Evolutionary conservation across 1,284 basidiomycete species (phyloP).

Genomic region (Ustilago tritici): DNA sequence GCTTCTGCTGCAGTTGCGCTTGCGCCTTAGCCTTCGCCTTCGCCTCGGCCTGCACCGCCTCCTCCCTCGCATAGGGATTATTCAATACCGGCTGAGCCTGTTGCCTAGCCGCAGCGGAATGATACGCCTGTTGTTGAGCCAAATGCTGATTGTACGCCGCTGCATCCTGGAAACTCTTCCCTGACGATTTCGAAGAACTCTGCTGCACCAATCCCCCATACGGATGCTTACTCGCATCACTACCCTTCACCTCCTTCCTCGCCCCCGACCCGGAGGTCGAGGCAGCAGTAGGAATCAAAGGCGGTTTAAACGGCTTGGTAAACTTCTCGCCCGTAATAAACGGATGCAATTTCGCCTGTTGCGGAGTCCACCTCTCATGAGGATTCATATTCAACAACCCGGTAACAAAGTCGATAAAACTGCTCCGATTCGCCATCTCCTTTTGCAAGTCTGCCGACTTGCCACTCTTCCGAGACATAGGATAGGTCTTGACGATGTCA

Average conservation of each 20-base stretch:
- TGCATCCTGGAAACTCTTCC: constrained; percentile 87
- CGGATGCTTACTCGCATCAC: constrained; percentile 78
- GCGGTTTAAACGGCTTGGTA: constrained; percentile 69
- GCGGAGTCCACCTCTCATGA: constrained; percentile 94
- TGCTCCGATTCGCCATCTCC: constrained; percentile 90
- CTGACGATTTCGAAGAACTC: constrained; percentile 75
- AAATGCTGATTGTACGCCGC: constrained; percentile 94
- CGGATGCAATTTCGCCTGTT: constrained; percentile 93
- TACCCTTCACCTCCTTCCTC: constrained; percentile 24
- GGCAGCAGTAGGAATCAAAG: constrained; percentile 33
- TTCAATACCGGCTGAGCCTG: constrained; percentile 68
- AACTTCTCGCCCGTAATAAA: constrained; percentile 98
- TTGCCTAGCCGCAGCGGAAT: constrained; percentile 73
- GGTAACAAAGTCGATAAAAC: constrained; percentile 97
- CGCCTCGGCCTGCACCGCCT: constrained; percentile 41
- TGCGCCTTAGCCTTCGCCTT: constrained; percentile 53
- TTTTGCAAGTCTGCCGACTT: constrained; percentile 90
- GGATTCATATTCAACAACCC: constrained; percentile 94
- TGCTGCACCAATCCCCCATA: constrained; percentile 86
- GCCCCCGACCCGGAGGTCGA: constrained; percentile 9
- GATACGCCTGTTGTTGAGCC: constrained; percentile 92
- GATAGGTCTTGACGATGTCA: constrained; percentile 95
- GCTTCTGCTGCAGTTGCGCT: constrained; percentile 50
- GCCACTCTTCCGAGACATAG: constrained; percentile 82
- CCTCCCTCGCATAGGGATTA: constrained; percentile 62